Percentiles rank a stretch among this genome's conserved stretches.
These are phyloP conservation scores for Petasospora rhodanensis DNA, from an alignment of 1,139 yeast species.

Conservation along the genomic window DNA sequence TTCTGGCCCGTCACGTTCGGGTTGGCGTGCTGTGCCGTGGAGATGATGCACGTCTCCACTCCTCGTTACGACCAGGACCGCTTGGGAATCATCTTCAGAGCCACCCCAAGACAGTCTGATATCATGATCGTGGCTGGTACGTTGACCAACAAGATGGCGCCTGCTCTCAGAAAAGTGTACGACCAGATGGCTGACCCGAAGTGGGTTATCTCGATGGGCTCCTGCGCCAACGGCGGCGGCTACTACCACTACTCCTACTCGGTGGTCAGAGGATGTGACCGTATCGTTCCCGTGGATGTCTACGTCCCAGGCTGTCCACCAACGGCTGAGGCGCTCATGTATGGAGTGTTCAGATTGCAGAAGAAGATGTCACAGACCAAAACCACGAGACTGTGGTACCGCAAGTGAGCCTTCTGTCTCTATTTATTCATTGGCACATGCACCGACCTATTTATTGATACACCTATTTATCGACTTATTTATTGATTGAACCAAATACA, in stretches of 20 bases:
- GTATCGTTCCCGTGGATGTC: constrained; percentile 84
- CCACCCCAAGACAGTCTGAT: constrained; percentile 91
- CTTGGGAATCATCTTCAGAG: constrained; percentile 90
- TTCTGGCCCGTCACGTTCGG: constrained; percentile 96
- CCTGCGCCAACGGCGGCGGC: constrained; percentile 94
- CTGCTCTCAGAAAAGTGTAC: constrained; percentile 87
- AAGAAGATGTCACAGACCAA: constrained; percentile 83
- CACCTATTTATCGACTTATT: constrained; percentile 6
- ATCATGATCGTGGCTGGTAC: constrained; percentile 94
- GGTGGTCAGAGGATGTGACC: constrained; percentile 87
- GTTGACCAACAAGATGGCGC: constrained; percentile 90
- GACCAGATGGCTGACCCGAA: constrained; percentile 95
- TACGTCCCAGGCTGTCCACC: constrained; percentile 96
- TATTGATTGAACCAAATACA: constrained; percentile 1
- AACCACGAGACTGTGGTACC: constrained; percentile 83
- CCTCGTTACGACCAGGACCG: constrained; percentile 94
- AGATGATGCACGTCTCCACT: constrained; percentile 93
- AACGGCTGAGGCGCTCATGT: constrained; percentile 85
- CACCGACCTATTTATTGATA: constrained; percentile 3
- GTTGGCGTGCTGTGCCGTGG: constrained; percentile 89
- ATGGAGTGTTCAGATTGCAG: constrained; percentile 84
- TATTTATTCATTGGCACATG: constrained; percentile 7
- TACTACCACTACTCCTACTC: constrained; percentile 88
- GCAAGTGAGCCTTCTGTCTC: constrained; percentile 38
- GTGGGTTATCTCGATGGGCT: constrained; percentile 88